A percentile compares a stretch with the other conserved stretches of the same genome.
phyloP scores from a whole-genome alignment of 116 monocot species.

The Cymodocea nodosa region DNA sequence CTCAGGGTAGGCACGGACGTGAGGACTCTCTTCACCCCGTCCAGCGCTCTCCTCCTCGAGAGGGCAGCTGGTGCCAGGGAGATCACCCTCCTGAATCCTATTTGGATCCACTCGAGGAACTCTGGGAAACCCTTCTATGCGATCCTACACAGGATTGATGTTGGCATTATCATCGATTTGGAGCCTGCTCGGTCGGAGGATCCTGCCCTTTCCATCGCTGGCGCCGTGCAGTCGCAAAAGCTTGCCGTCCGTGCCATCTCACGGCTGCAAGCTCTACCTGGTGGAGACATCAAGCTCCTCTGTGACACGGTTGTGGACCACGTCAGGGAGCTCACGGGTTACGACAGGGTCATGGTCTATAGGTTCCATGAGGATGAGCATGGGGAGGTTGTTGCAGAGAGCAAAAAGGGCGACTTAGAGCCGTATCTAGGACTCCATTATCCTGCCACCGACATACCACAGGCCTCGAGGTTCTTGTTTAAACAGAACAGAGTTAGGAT shows the following conservation, averaged over 20 bases:
- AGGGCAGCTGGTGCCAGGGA: slow-evolving; percentile 60
- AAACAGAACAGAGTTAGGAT: slow-evolving; percentile 74
- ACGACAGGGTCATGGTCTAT: slow-evolving; percentile 86
- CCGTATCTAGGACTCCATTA: slow-evolving; percentile 83
- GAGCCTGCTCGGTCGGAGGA: slow-evolving; percentile 69
- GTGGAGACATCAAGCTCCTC: slow-evolving; percentile 56
- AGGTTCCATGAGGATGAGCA: slow-evolving; percentile 88
- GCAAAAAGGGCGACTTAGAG: slow-evolving; percentile 38
- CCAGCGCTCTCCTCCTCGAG: slow-evolving; percentile 33
- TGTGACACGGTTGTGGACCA: slow-evolving; percentile 67
- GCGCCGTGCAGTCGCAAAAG: slow-evolving; percentile 86
- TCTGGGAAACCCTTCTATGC: slow-evolving; percentile 75
- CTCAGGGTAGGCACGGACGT: slow-evolving; percentile 44
- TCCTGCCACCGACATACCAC: slow-evolving; percentile 83
- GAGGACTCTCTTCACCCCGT: slow-evolving; percentile 53
- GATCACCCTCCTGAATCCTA: slow-evolving; percentile 63
- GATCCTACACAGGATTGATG: slow-evolving; percentile 66
- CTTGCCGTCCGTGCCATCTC: slow-evolving; percentile 82
- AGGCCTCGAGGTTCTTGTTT: slow-evolving; percentile 76
- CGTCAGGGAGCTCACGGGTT: slow-evolving; percentile 69
- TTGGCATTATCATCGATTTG: slow-evolving; percentile 74
- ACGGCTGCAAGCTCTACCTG: slow-evolving; percentile 59
- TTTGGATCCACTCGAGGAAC: slow-evolving; percentile 51
- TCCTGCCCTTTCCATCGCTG: slow-evolving; percentile 57
- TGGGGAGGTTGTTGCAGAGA: slow-evolving; percentile 87